Base-by-base conservation (phyloP, 2,329 filamentous ascomycete species). In the Ophiostoma montium region DNA sequence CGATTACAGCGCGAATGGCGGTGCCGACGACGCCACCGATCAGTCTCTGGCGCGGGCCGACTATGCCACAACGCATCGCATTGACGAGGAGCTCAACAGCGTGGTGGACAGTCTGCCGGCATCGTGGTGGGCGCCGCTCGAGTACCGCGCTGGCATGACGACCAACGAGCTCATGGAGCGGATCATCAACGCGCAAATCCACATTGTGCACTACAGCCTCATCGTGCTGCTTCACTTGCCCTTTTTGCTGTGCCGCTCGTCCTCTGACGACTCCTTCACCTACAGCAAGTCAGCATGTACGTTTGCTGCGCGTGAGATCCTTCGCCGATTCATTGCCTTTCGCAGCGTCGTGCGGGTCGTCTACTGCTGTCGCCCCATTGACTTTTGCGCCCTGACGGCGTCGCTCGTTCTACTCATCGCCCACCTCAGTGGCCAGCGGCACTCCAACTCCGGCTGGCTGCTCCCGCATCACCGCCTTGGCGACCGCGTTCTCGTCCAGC, bases 161-260 rank as follows among this genome's bases (percentile, higher is more conserved):
- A 32, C 27, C 12, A 23, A 36, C 16, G 43, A 36, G n/a, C 3
- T 45, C 19, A 49, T 52, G 50, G 43, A 49, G 44, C 47, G 47
- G 18, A 46, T 49, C 13, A 51, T 51, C 35, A 48, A 23, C 27
- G 50, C 50, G 3, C 50, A 51, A 46, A 48, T 51, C 42, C 69
- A 71, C 19, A 61, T 72, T 31, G 55, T 60, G 2, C 63, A 72
- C 47, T 65, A 66, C 46, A 63, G 68, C 46, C 57, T 70, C 6
- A 53, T 72, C 4, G 57, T 61, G 5, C 67, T 66, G 46, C 60
- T 70, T 4, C 69, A 73, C 32, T 48, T 50, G 35, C 51, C 46
- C 1, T 53, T 39, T 36, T 48, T 50, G 18, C 42, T 41, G 46
- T 35, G 48, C 11, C 44, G 15, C 32, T 11, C 21, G 15, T 13